A percentile compares a stretch with the other conserved stretches of the same genome.
Conservation (phyloP, 495 filamentous ascomycete genomes). For the Diplogelasinospora grovesii region DNA sequence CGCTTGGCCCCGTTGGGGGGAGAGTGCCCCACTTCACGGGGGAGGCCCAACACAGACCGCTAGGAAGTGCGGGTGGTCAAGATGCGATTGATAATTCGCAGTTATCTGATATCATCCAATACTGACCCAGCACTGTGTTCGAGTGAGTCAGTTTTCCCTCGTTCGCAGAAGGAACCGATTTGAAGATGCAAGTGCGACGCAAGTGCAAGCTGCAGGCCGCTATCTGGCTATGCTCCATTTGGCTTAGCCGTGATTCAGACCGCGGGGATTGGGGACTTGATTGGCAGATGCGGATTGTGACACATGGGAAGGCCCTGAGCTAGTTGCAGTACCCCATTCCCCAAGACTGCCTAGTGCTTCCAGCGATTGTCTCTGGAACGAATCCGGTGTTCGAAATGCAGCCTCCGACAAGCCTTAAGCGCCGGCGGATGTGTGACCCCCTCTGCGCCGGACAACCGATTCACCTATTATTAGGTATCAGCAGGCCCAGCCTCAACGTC, state of each 20-base stretch:
- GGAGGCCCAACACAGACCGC: no score
- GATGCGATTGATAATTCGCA: no score
- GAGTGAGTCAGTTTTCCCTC: no score
- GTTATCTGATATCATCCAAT: no score
- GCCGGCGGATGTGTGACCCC: slow-evolving; percentile 1
- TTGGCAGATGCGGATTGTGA: slow-evolving; percentile 1
- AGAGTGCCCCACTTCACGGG: no score
- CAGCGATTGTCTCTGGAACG: neutral
- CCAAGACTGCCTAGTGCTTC: slow-evolving; percentile 2
- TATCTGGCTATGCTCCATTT: neutral
- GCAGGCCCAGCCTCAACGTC: neutral
- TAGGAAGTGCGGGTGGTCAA: no score
- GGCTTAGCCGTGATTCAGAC: neutral
- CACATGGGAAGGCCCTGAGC: neutral
- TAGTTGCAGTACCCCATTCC: neutral
- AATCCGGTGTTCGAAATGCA: neutral
- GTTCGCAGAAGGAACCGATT: no score
- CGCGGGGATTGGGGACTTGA: neutral
- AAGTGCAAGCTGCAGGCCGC: no score
- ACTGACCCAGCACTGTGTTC: no score
- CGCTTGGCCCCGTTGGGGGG: no score
- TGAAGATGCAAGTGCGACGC: neutral
- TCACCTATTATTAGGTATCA: neutral
- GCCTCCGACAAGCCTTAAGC: slow-evolving; percentile 1
- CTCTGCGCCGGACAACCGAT: neutral